Base-by-base conservation (phyloP, 768 basidiomycete genomes). In the Lactarius pseudohatsudake region DNA sequence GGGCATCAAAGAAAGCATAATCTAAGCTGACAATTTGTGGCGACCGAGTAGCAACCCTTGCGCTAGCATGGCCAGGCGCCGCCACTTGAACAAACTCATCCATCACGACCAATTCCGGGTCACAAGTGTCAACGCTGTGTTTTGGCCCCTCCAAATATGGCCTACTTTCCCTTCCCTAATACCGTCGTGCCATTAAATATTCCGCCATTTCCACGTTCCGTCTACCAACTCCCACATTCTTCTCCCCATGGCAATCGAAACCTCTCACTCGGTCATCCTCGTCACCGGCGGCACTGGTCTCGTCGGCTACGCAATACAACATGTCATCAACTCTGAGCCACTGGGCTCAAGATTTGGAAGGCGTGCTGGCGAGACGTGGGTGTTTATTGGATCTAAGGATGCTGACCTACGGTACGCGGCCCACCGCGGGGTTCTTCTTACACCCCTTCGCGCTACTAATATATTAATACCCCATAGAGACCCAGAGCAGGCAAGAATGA, bases 271-370 rank as follows among this genome's bases (percentile, higher is more conserved):
- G 64, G 86, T 90, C 61, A 80, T 94, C 50, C 86, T 94, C 65
- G 90, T 94, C 71, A 94, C 92, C 55, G 92, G 92, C 57, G 93
- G 92, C 50, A 84, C 86, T 68, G 94, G 94, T 22, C 86, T 96
- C 59, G 92, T 96, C 41, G 94, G 94, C n/a, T 84, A 85, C 71
- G 94, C 87, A 38, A 91, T 96, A 73, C 79, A 89, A 73, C 81
- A 90, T 73, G 79, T 93, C 47, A 86, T 96, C 75, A 84, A 92
- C 40, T 86, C 83, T 11, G 94, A 96, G 72, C 86, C 90, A 0
- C 82, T 82, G 64, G 90, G 89, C 22, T 91, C 90, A 64, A 81
- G 85, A 59, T 97, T 91, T 74, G 95, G 91, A 50, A 91, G 86
- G 73, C 79, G 77, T 28, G 77, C 84, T 11, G 89, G 86, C 54